These are phyloP conservation scores for Colletotrichum ledebouriae DNA, from an alignment of 2,329 filamentous ascomycete species.

Conservation along the genomic window DNA sequence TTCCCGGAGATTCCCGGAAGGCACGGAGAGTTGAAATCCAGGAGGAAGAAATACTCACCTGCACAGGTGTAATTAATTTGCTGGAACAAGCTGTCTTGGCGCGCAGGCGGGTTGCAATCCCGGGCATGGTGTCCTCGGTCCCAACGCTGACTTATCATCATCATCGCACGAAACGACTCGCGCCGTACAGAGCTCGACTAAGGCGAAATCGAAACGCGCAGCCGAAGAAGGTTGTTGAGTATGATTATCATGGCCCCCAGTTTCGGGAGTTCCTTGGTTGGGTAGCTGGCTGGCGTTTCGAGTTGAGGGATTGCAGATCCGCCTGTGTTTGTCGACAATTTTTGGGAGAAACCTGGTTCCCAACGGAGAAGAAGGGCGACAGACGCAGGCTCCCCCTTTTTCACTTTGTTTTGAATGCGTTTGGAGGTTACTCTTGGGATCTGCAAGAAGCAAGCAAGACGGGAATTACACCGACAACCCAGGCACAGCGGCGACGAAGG, in stretches of 20 bases:
- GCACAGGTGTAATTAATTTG: conserved; percentile 16
- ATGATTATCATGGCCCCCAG: conserved; percentile 1
- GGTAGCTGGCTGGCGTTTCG: conserved; percentile 32
- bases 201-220: neutral
- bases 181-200: neutral
- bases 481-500: neutral
- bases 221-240: neutral
- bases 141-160: neutral
- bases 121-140: conserved; percentile 12
- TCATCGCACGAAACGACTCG: neutral
- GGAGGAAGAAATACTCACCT: neutral
- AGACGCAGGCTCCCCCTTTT: neutral
- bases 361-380: neutral
- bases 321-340: conserved; percentile 17
- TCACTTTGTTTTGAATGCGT: conserved; percentile 21
- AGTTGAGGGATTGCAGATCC: conserved; percentile 32
- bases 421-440: conserved; percentile 8
- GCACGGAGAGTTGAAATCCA: neutral
- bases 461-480: conserved; percentile 15
- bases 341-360: neutral
- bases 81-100: conserved; percentile 25
- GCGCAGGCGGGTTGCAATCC: neutral
- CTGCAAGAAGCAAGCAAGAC: conserved; percentile 18
- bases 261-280: conserved; percentile 28
- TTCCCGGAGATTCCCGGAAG: conserved; percentile 2